Percentiles rank a stretch among this genome's conserved stretches.
These are phyloP conservation scores for Coccomyxa subellipsoidea DNA, from an alignment of 163 green algal genomes.

Conservation along the genomic window DNA sequence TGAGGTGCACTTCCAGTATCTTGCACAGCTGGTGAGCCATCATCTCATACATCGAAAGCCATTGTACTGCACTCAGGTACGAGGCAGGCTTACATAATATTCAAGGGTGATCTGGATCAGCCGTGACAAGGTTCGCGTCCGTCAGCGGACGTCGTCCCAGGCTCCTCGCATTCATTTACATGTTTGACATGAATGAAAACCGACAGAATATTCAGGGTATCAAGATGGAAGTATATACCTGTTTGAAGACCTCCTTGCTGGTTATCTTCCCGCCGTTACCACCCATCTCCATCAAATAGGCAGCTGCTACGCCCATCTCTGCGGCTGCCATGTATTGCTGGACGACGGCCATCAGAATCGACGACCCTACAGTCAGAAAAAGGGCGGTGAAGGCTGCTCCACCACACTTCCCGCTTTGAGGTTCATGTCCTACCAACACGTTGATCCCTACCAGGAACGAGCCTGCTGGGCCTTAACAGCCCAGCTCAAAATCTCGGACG, in stretches of 20 bases:
- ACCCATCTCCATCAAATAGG: neutral
- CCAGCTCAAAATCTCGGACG: neutral
- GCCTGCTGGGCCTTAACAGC: neutral
- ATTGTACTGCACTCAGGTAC: neutral
- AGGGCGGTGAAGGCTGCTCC: neutral
- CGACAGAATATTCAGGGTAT: neutral
- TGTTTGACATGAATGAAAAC: too few relatives aligned
- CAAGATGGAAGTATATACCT: neutral
- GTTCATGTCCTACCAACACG: neutral
- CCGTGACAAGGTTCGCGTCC: neutral
- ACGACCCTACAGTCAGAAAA: neutral
- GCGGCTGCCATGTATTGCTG: neutral
- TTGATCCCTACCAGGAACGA: neutral
- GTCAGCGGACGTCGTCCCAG: too few relatives aligned
- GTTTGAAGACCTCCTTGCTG: neutral
- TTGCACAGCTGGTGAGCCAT: too few relatives aligned
- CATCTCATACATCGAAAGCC: neutral
- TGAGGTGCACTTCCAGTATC: too few relatives aligned
- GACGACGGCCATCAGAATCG: neutral
- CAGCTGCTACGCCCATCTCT: neutral
- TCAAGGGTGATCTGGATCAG: neutral
- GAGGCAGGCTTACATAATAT: neutral
- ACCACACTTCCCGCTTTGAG: neutral
- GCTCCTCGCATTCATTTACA: too few relatives aligned
- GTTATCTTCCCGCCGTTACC: neutral